A percentile compares a stretch with the other conserved stretches of the same genome.
Conservation (phyloP, 208 protist species). For the Phytomonas sp. region DNA sequence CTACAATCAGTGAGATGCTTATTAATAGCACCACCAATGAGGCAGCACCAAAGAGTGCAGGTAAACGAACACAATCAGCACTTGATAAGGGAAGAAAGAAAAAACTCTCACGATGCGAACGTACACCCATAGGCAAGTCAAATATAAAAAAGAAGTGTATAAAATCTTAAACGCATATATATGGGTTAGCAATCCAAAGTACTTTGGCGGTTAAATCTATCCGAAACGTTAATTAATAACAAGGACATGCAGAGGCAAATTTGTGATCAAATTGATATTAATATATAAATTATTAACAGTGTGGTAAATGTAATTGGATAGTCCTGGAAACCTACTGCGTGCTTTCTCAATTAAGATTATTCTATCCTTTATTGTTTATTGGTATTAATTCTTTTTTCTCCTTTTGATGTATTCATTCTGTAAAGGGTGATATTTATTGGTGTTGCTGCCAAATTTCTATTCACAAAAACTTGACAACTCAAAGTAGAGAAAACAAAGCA, state of each 20-base stretch:
- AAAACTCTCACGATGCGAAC: neutral
- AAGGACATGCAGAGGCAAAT: neutral
- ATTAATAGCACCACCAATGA: neutral
- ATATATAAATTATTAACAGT: neutral
- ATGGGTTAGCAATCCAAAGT: neutral
- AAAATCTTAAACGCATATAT: neutral
- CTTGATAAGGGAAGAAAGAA: neutral
- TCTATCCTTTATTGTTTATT: neutral
- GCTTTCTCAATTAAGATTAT: neutral
- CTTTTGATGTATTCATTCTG: neutral
- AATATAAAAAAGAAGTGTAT: neutral
- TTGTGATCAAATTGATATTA: neutral
- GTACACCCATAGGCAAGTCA: neutral
- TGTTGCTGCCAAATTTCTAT: neutral
- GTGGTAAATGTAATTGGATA: neutral
- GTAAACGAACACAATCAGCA: neutral
- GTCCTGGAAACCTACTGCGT: neutral
- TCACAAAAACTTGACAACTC: neutral
- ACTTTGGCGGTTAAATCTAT: neutral
- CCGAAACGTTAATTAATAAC: neutral
- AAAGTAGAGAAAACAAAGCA: constrained; percentile 1
- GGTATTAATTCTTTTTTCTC: neutral
- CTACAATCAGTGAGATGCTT: too few relatives aligned
- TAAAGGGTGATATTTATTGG: neutral
- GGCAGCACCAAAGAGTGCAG: neutral